phyloP scores from a whole-genome alignment of 306 rosid genomes.

The Sesbania bispinosa region DNA sequence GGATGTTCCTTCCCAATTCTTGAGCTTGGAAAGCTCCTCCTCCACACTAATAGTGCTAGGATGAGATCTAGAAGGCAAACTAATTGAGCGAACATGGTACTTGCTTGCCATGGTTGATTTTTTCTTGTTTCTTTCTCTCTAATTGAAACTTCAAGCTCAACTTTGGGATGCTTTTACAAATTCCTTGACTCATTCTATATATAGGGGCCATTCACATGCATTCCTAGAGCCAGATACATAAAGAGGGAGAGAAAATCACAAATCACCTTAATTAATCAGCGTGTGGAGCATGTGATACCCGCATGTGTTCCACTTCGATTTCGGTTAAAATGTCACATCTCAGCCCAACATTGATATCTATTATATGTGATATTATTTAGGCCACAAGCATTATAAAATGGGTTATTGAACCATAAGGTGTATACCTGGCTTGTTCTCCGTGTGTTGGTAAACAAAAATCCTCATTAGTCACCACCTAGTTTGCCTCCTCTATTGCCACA shows the following conservation, averaged over 20 bases:
- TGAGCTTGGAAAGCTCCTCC: slow-evolving; percentile 53
- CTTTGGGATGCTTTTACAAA: slow-evolving; percentile 13
- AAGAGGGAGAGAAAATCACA: too few relatives aligned
- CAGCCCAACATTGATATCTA: slow-evolving; percentile 24
- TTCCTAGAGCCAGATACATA: not conserved
- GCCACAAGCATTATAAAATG: not conserved
- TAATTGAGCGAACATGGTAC: slow-evolving; percentile 50
- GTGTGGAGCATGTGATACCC: slow-evolving; percentile 39
- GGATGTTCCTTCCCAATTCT: slow-evolving; percentile 42
- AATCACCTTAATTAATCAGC: too few relatives aligned
- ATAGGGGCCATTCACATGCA: not conserved
- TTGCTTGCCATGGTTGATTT: slow-evolving; percentile 51
- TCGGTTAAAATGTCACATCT: slow-evolving; percentile 36
- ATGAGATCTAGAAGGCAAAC: slow-evolving; percentile 71
- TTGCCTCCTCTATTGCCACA: slow-evolving; percentile 48
- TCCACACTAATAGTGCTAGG: slow-evolving; percentile 58
- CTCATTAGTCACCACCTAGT: slow-evolving; percentile 28
- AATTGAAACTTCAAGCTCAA: not conserved
- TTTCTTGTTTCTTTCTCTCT: not conserved
- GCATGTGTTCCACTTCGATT: slow-evolving; percentile 29
- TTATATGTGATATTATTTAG: not conserved
- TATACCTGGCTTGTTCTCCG: slow-evolving; percentile 15
- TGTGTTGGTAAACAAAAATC: slow-evolving; percentile 18
- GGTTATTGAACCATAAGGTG: not conserved
- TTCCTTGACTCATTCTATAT: not conserved